Percentiles rank a stretch among this genome's conserved stretches.
These are phyloP conservation scores for Lindgomyces ingoldianus DNA, from an alignment of 495 filamentous ascomycete species.

Conservation along the genomic window DNA sequence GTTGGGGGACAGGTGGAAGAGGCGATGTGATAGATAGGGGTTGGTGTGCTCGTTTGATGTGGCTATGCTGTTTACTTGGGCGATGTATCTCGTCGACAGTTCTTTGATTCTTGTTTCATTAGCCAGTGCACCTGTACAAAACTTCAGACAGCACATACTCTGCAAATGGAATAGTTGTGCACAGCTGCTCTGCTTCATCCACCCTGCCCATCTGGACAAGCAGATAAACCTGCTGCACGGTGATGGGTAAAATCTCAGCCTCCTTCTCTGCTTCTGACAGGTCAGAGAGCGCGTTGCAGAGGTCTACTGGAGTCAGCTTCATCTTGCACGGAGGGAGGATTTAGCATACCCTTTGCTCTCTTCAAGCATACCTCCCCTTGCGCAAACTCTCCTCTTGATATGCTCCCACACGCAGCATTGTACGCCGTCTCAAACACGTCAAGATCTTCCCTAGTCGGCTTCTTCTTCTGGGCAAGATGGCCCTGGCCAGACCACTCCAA, in stretches of 20 bases:
- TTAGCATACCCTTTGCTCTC: constrained; percentile 65
- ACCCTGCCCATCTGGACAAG: constrained; percentile 69
- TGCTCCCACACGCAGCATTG: constrained; percentile 84
- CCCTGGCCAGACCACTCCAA: constrained; percentile 75
- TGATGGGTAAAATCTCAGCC: constrained; percentile 80
- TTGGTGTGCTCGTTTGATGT: constrained; percentile 62
- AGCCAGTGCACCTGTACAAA: constrained; percentile 34
- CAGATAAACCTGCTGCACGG: constrained; percentile 84
- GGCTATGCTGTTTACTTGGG: constrained; percentile 73
- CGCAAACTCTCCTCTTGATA: constrained; percentile 74
- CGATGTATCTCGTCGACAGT: constrained; percentile 71
- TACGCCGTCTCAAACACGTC: constrained; percentile 93
- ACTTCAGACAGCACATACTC: constrained; percentile 52
- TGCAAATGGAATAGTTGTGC: constrained; percentile 62
- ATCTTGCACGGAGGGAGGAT: background rate
- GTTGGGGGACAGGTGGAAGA: constrained; percentile 60
- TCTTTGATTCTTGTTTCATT: constrained; percentile 66
- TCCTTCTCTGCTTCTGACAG: constrained; percentile 79
- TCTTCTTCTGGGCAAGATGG: constrained; percentile 54
- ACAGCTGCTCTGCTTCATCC: constrained; percentile 69
- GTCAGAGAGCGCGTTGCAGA: constrained; percentile 83
- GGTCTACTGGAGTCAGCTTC: constrained; percentile 50
- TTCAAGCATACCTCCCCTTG: constrained; percentile 79
- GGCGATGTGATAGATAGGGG: constrained; percentile 73
- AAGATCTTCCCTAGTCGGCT: constrained; percentile 71